Conservation (phyloP, 2,329 filamentous ascomycete genomes). For the Colletotrichum cereale region DNA sequence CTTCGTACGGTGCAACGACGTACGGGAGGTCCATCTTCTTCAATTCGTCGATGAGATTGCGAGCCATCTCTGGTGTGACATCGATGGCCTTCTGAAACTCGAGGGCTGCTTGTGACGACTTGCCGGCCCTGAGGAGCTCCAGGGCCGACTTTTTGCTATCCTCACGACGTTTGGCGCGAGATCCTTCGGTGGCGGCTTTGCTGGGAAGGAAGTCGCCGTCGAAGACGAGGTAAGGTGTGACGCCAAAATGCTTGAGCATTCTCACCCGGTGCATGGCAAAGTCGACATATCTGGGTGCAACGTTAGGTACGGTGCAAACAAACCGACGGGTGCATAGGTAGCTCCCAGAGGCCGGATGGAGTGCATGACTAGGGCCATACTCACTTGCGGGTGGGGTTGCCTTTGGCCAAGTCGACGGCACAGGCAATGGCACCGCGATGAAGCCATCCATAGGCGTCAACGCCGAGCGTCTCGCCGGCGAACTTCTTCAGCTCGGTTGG, state of each 20-base stretch:
- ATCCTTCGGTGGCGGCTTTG: constrained; percentile 88
- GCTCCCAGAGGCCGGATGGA: neutral
- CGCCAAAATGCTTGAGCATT: constrained; percentile 93
- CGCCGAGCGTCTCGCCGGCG: constrained; percentile 87
- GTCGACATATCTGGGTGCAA: constrained; percentile 78
- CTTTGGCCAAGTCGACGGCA: constrained; percentile 89
- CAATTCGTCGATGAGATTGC: constrained; percentile 89
- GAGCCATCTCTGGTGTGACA: constrained; percentile 95
- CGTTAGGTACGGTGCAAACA: constrained; percentile 27
- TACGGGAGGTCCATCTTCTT: constrained; percentile 85
- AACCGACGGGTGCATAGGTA: neutral
- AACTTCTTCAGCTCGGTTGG: constrained; percentile 89
- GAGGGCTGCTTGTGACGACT: constrained; percentile 81
- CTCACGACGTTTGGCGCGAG: constrained; percentile 79
- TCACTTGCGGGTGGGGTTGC: constrained; percentile 88
- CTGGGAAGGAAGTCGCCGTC: constrained; percentile 96
- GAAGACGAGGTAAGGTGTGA: constrained; percentile 95
- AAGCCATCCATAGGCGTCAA: constrained; percentile 98
- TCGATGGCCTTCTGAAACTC: constrained; percentile 97
- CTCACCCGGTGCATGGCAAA: constrained; percentile 90
- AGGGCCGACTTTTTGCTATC: constrained; percentile 82
- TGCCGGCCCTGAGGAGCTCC: constrained; percentile 85
- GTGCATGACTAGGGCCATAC: constrained; percentile 51
- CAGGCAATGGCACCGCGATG: constrained; percentile 93
- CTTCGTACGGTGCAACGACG: constrained; percentile 96